Conservation (phyloP, 2,329 filamentous ascomycete species). For the Diplodia intermedia region DNA sequence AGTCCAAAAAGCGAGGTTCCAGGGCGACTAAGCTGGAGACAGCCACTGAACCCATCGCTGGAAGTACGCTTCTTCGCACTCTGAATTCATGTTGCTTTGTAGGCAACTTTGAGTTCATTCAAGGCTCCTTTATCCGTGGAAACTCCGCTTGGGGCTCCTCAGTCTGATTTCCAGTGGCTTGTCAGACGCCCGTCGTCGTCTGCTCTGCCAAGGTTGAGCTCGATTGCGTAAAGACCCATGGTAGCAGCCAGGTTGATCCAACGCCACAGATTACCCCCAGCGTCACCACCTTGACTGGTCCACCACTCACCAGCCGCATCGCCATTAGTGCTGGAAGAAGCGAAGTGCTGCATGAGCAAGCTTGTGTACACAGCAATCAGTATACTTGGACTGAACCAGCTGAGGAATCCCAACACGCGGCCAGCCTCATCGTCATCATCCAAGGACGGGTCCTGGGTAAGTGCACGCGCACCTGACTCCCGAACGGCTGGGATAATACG, state of each 20-base stretch:
- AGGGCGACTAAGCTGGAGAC: not conserved
- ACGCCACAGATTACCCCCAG: conserved; percentile 85
- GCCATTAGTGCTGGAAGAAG: conserved; percentile 67
- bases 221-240: conserved; percentile 87
- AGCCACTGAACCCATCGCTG: not conserved
- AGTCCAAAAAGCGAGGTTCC: not conserved
- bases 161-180: conserved; percentile 94
- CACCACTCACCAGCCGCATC: conserved; percentile 71
- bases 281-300: conserved; percentile 82
- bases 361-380: conserved; percentile 97
- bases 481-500: conserved; percentile 94
- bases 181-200: conserved; percentile 76
- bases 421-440: conserved; percentile 86
- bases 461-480: conserved; percentile 80
- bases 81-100: not conserved
- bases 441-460: conserved; percentile 83
- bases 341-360: conserved; percentile 93
- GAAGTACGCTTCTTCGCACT: not conserved
- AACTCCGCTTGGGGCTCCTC: conserved; percentile 45
- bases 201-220: conserved; percentile 84
- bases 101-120: not conserved
- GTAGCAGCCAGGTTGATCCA: conserved; percentile 93
- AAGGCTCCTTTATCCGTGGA: not conserved
- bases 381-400: conserved; percentile 94
- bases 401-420: conserved; percentile 80